Base-by-base conservation (phyloP, 495 filamentous ascomycete species). In the Trichocladium antarcticum region DNA sequence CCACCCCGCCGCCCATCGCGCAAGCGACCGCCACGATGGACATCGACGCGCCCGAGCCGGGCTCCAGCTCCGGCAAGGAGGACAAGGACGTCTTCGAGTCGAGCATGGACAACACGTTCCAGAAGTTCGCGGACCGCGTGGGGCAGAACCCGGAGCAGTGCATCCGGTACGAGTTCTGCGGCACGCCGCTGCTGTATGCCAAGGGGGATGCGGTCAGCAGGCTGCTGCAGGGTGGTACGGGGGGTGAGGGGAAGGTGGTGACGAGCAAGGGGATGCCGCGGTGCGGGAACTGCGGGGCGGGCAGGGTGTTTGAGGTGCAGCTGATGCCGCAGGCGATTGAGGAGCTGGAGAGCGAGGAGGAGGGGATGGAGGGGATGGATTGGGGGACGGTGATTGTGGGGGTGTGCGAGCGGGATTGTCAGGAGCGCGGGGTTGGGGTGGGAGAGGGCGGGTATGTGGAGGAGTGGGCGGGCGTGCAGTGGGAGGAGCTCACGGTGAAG, bases 391-490 rank as follows among this genome's bases (percentile, higher is more conserved):
- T 99, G n/a, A 78, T 97, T 37, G 63, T 96, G n/a, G 87, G 79
- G 0, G 88, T 93, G 17, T 99, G 92, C 55, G 63, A 59, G 58
- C 62, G 32, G 56, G 56, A 58, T 52, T 68, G 54, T 56, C 60
- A 51, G 58, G 54, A 51, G 56, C 51, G 49, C 45, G 65, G 52
- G 35, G 54, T 49, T 21, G 52, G 7, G 31, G 59, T 7, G 14
- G 61, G 49, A 21, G 56, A 58, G 57, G 61, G 54, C 24, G 62
- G 56, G 1, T 96, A 88, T 69, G 55, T 88, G 35, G 93, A 96
- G 69, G 92, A 98, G 68, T 96, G 93, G 90, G 82, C 77, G 16
- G 90, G 92, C 7, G 92, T 96, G 60, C 92, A 97, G 70, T 98
- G 90, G 92, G 92, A 97, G 72, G 87, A 94, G 65, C 59, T 71